Conservation (phyloP, 768 basidiomycete genomes). For the Phanerochaete carnosa region DNA sequence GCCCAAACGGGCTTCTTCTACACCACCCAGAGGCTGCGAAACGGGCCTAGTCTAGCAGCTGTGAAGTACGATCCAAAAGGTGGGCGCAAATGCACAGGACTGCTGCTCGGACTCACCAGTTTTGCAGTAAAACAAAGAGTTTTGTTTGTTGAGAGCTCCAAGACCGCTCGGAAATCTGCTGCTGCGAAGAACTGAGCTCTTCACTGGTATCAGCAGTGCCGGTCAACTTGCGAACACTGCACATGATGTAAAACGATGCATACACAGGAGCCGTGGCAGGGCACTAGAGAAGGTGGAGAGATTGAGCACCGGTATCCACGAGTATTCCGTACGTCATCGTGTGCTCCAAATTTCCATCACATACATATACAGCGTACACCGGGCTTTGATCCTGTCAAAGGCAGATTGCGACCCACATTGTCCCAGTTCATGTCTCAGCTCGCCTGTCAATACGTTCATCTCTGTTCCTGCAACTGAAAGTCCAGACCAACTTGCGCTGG, state of each 20-base stretch:
- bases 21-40: slow-evolving; percentile 71
- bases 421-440: background rate
- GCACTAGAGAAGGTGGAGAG: too few species aligned
- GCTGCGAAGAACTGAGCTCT: background rate
- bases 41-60: slow-evolving; percentile 78
- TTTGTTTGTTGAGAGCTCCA: slow-evolving; percentile 76
- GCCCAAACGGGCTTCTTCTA: slow-evolving; percentile 93
- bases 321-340: background rate
- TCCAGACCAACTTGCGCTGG: too few species aligned
- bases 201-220: background rate
- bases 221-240: background rate
- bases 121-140: slow-evolving; percentile 63
- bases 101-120: background rate
- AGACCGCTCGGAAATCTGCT: slow-evolving; percentile 55
- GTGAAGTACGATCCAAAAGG: slow-evolving; percentile 90
- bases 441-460: background rate
- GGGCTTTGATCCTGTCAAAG: background rate
- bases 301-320: too few species aligned
- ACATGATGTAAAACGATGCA: too few species aligned
- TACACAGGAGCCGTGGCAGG: too few species aligned
- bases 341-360: background rate
- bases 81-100: slow-evolving; percentile 32
- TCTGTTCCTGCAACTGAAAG: too few species aligned
- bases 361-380: background rate
- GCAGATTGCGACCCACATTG: background rate